Evolutionary conservation across 192 early-diverging fungal genomes (phyloP), one percentile per base, ranked within the genome.

Genomic region (Gamsiella multidivaricata): DNA sequence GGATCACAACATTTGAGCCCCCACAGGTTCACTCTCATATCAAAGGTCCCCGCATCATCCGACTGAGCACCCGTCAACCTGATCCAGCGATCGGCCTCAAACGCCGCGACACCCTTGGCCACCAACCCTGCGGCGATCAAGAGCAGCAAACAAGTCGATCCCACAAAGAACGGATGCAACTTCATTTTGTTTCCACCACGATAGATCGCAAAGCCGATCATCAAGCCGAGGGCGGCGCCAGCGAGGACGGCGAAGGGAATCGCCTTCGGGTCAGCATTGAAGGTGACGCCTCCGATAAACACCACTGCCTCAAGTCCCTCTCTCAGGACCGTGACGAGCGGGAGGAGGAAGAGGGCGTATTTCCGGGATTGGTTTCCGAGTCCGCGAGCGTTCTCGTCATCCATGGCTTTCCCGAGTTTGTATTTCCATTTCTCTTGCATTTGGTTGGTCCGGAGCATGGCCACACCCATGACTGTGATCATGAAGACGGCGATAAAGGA

Each of bases 251-350:
- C 87, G 14, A 95, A 80, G 3, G 95, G 95, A 54, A 97, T 93
- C 8, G 93, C 81, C 29, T 84, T 83, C 0, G 90, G 83, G 3
- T 82, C 61, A 17, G 88, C 87, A 41, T 85, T 84, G 33, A 96
- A 74, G 1, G 88, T 89, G 4, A 94, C 93, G 23, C 96, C 96
- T 54, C 89, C 95, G 52, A 97, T 85, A 81, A 97, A 94, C 3
- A 97, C 88, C 3, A 97, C 84, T 1, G 93, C 88, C 78, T 97
- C 96, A 0, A 97, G 66, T 0, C 92, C 93, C 83, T 97, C 96
- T 32, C 96, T 82, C 33, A 94, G 61, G 6, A 97, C 89, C 2
- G 94, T 94, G 36, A 95, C 80, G 41, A 95, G 93, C 2, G 96
- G 94, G n/a, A 97, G 81, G 41, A 93, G 69, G 68, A 96, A 89